Conservation (phyloP, 306 rosid genomes). For the Trifolium pratense region DNA sequence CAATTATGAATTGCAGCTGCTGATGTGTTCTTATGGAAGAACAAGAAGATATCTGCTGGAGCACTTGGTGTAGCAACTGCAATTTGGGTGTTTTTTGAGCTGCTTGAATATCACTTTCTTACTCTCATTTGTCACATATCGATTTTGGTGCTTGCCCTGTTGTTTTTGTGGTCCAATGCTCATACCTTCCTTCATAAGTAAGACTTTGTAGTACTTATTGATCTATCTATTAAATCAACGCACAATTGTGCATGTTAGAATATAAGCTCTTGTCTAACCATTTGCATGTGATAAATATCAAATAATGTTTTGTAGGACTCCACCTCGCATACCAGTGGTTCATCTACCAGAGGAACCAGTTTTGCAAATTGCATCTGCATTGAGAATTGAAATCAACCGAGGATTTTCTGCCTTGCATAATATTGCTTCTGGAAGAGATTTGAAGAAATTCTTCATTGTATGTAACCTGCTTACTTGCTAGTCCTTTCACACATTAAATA, state of each 20-base stretch:
- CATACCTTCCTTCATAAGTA: constrained; percentile 85
- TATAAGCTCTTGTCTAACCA: not conserved
- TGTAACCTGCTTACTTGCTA: constrained; percentile 29
- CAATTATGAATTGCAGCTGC: constrained; percentile 67
- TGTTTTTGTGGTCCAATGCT: constrained; percentile 94
- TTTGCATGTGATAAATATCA: constrained; percentile 12
- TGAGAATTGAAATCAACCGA: constrained; percentile 65
- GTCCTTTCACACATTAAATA: not conserved
- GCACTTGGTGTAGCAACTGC: constrained; percentile 74
- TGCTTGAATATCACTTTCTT: constrained; percentile 84
- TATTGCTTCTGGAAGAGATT: constrained; percentile 73
- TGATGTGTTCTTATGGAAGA: constrained; percentile 85
- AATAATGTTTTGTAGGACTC: constrained; percentile 56
- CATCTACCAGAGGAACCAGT: constrained; percentile 72
- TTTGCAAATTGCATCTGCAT: constrained; percentile 59
- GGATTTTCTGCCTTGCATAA: constrained; percentile 58
- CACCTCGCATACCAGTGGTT: constrained; percentile 77
- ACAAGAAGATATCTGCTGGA: constrained; percentile 84
- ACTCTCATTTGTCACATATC: constrained; percentile 69
- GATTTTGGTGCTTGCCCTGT: constrained; percentile 62
- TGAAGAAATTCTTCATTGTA: constrained; percentile 84
- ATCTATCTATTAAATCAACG: not conserved
- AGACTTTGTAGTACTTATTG: constrained; percentile 29
- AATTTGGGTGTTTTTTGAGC: constrained; percentile 76
- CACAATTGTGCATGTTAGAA: not conserved